A percentile compares a stretch with the other conserved stretches of the same genome.
Conservation (phyloP, 2,329 filamentous ascomycete species). For the Ophiosphaerella herpotricha region DNA sequence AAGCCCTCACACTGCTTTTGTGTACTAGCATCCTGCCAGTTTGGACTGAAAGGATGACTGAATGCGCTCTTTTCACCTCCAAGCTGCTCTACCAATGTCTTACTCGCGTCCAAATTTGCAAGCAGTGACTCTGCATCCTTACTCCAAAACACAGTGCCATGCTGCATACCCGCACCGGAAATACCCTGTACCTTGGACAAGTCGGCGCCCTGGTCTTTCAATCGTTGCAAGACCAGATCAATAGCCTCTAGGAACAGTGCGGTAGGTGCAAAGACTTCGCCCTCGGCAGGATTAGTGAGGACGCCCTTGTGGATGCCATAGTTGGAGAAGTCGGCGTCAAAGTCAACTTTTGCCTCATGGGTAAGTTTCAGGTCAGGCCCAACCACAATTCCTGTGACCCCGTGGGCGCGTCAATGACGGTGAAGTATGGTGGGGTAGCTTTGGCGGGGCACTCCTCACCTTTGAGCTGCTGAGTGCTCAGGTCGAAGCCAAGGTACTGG, state of each 20-base stretch:
- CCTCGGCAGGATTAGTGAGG: constrained; percentile 75
- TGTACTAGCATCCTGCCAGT: constrained; percentile 98
- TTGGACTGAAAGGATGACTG: constrained; percentile 85
- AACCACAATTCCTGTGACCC: constrained; percentile 73
- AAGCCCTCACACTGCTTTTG: constrained; percentile 90
- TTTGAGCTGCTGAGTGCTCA: constrained; percentile 96
- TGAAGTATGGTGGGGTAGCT: constrained; percentile 36
- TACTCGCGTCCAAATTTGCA: constrained; percentile 61
- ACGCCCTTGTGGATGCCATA: constrained; percentile 85
- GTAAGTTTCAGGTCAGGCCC: constrained; percentile 79
- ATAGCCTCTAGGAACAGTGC: constrained; percentile 93
- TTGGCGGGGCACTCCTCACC: constrained; percentile 55
- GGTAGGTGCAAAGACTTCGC: constrained; percentile 91
- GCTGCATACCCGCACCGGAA: constrained; percentile 93
- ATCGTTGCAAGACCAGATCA: constrained; percentile 77
- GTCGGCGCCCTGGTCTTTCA: constrained; percentile 72
- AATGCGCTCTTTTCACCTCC: constrained; percentile 62
- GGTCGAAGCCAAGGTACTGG: constrained; percentile 89
- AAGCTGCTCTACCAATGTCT: constrained; percentile 74
- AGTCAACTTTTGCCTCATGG: constrained; percentile 89
- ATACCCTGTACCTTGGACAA: constrained; percentile 78
- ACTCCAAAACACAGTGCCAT: constrained; percentile 96
- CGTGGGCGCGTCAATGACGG: constrained; percentile 18
- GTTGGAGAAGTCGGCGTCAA: constrained; percentile 78
- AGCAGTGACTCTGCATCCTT: constrained; percentile 69